These are phyloP conservation scores for Yamadazyma diospyri DNA, from an alignment of 1,139 yeast genomes.

Conservation along the genomic window DNA sequence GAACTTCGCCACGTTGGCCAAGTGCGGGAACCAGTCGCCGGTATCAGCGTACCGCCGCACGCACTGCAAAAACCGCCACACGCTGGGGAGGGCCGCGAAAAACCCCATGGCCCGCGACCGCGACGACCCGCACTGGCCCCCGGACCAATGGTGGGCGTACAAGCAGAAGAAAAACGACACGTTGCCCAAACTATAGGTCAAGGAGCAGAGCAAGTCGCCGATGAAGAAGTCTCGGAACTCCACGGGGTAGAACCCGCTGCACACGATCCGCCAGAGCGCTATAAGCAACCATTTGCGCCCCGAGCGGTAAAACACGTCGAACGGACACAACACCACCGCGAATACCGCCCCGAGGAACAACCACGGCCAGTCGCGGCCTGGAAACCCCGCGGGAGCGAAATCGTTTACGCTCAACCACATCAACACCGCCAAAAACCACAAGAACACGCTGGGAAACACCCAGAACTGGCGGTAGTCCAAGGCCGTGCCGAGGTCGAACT, in stretches of 20 bases:
- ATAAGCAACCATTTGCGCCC: conserved; percentile 73
- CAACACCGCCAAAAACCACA: conserved; percentile 55
- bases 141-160: conserved; percentile 67
- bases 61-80: conserved; percentile 91
- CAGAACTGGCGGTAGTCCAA: conserved; percentile 64
- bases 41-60: conserved; percentile 88
- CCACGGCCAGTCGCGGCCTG: conserved; percentile 81
- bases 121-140: conserved; percentile 71
- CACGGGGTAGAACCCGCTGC: conserved; percentile 89
- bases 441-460: conserved; percentile 56
- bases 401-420: conserved; percentile 75
- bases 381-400: conserved; percentile 58
- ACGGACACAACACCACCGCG: conserved; percentile 59
- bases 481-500: conserved; percentile 71
- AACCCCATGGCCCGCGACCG: conserved; percentile 79
- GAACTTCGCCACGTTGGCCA: conserved; percentile 87
- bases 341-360: conserved; percentile 58
- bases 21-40: conserved; percentile 94
- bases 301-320: conserved; percentile 47
- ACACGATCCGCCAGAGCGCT: conserved; percentile 66
- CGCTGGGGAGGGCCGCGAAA: conserved; percentile 76
- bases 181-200: conserved; percentile 85
- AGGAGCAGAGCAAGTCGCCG: conserved; percentile 86
- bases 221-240: conserved; percentile 91
- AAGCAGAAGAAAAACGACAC: conserved; percentile 82